These are phyloP conservation scores for Salix arbutifolia DNA, from an alignment of 345 rosid genomes.

Conservation along the genomic window DNA sequence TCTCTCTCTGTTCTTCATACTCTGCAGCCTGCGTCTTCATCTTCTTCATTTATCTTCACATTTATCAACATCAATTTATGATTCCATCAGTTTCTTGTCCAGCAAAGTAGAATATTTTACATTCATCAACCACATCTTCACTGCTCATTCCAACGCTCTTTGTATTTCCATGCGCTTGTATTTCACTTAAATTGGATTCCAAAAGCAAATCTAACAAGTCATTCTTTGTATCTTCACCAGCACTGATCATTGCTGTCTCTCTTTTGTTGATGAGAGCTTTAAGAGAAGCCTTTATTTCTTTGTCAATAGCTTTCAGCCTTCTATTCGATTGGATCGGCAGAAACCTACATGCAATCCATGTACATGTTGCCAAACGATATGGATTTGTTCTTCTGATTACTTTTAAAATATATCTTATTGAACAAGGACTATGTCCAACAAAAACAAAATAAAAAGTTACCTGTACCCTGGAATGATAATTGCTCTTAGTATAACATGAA, in stretches of 20 bases:
- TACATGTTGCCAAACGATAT: slow-evolving; percentile 3
- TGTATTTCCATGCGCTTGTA: slow-evolving; percentile 19
- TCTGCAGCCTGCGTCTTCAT: too few relatives aligned
- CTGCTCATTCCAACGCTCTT: slow-evolving; percentile 31
- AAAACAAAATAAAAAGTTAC: slow-evolving; percentile 9
- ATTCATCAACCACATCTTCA: slow-evolving; percentile 28
- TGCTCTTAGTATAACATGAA: neutral
- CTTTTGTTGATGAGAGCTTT: slow-evolving; percentile 31
- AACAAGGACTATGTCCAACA: too few relatives aligned
- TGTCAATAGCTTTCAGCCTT: slow-evolving; percentile 36
- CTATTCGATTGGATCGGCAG: slow-evolving; percentile 40
- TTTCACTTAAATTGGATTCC: slow-evolving; percentile 35
- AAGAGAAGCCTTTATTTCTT: slow-evolving; percentile 27
- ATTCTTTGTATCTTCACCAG: slow-evolving; percentile 25
- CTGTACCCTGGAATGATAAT: slow-evolving; percentile 42
- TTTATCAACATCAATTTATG: too few relatives aligned
- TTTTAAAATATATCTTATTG: too few relatives aligned
- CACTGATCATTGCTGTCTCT: slow-evolving; percentile 32
- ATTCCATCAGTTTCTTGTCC: slow-evolving; percentile 14
- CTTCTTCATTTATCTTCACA: too few relatives aligned
- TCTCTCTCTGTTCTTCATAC: too few relatives aligned
- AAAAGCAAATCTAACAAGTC: slow-evolving; percentile 46
- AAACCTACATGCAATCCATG: slow-evolving; percentile 27
- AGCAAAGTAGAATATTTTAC: slow-evolving; percentile 21
- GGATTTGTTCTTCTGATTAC: neutral